A percentile compares a stretch with the other conserved stretches of the same genome.
Evolutionary conservation across 2,329 filamentous ascomycete genomes (phyloP).

Genomic region (Penicillium sp.): DNA sequence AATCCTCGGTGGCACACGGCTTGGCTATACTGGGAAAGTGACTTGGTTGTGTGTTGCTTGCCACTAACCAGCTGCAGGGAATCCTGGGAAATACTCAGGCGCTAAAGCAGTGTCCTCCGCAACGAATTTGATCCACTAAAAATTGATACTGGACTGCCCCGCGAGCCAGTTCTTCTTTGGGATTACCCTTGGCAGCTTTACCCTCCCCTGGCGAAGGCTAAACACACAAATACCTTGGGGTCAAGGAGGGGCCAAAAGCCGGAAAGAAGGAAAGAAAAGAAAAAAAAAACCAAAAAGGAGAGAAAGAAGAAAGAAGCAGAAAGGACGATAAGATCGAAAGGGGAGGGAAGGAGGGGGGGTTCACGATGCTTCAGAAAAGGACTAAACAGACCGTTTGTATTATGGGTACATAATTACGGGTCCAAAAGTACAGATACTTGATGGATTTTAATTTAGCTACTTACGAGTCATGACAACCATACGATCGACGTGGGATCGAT

Average conservation of each 20-base stretch:
- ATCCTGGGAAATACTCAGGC: slow-evolving; percentile 13
- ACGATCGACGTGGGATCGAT: slow-evolving; percentile 25
- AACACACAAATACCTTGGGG: neutral
- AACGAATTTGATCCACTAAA: slow-evolving; percentile 24
- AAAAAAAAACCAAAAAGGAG: slow-evolving; percentile 1
- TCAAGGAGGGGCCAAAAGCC: neutral
- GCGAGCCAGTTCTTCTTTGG: neutral
- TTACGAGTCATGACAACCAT: slow-evolving; percentile 15
- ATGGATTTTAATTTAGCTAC: slow-evolving; percentile 13
- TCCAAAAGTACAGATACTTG: slow-evolving; percentile 10
- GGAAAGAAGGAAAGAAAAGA: neutral
- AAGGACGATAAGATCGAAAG: slow-evolving; percentile 1
- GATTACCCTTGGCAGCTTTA: neutral
- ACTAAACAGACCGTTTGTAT: slow-evolving; percentile 18
- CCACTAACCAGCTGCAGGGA: slow-evolving; percentile 23
- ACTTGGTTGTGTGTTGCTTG: slow-evolving; percentile 21
- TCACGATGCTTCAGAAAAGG: slow-evolving; percentile 19
- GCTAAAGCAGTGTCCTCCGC: slow-evolving; percentile 24
- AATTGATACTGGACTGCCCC: slow-evolving; percentile 5
- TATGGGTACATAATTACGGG: slow-evolving; percentile 17
- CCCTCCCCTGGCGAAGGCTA: slow-evolving; percentile 3
- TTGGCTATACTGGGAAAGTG: slow-evolving; percentile 21
- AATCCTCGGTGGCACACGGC: slow-evolving; percentile 14
- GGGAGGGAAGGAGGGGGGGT: slow-evolving; percentile 6
- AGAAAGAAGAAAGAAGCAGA: slow-evolving; percentile 4